These are phyloP conservation scores for Capronia epimyces DNA, from an alignment of 2,329 filamentous ascomycete species.

Conservation along the genomic window DNA sequence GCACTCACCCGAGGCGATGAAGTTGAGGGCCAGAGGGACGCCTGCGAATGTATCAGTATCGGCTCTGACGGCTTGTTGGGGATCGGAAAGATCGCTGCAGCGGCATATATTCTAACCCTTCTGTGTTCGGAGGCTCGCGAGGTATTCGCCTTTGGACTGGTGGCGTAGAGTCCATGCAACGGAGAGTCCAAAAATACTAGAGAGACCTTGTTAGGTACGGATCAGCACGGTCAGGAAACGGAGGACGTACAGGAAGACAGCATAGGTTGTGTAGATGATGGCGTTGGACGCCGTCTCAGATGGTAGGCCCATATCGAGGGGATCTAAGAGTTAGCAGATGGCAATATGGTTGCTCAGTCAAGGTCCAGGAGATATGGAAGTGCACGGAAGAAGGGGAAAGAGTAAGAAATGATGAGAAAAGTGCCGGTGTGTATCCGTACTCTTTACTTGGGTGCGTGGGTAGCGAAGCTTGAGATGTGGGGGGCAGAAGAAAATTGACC, in stretches of 20 bases:
- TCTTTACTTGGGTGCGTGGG: too few relatives aligned
- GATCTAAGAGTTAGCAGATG: neutral
- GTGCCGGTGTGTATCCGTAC: neutral
- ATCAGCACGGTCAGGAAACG: conserved; percentile 4
- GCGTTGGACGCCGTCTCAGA: conserved; percentile 74
- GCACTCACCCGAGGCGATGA: conserved; percentile 86
- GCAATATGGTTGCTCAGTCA: neutral
- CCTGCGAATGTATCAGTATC: conserved; percentile 47
- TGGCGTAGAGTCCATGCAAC: conserved; percentile 53
- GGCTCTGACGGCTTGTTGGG: neutral
- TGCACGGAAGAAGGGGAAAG: neutral
- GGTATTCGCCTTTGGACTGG: conserved; percentile 65
- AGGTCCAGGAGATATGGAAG: neutral
- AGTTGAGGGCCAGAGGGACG: conserved; percentile 76
- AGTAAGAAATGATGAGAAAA: neutral
- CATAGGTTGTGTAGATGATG: conserved; percentile 76
- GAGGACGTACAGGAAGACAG: conserved; percentile 62
- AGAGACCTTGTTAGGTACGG: conserved; percentile 8
- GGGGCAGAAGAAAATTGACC: too few relatives aligned
- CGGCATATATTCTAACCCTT: conserved; percentile 53
- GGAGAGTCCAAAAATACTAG: conserved; percentile 58
- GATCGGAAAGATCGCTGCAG: neutral
- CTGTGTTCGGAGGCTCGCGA: conserved; percentile 74
- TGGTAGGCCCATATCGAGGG: conserved; percentile 61
- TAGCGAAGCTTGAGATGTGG: too few relatives aligned